Conservation (phyloP, 768 basidiomycete genomes). For the Mycena albidolilacea region DNA sequence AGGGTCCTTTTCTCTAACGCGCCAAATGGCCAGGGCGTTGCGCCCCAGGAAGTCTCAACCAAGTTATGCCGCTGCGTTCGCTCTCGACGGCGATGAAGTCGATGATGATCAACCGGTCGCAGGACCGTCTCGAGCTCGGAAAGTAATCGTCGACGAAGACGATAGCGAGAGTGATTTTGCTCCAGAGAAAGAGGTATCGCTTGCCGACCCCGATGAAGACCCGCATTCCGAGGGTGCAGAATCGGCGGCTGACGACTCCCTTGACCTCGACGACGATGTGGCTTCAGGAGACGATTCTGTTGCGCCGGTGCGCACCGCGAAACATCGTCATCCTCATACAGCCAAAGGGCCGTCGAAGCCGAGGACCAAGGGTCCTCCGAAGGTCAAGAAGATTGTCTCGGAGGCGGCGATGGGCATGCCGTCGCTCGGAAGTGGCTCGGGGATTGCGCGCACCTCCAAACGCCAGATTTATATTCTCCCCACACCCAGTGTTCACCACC, state of each 20-base stretch:
- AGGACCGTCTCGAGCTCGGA: constrained; percentile 57
- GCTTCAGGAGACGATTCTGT: constrained; percentile 42
- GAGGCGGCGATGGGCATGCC: constrained; percentile 31
- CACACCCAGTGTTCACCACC: constrained; percentile 77
- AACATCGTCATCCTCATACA: constrained; percentile 33
- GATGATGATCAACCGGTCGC: constrained; percentile 45
- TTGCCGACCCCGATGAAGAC: constrained; percentile 50
- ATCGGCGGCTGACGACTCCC: constrained; percentile 41
- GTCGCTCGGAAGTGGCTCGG: constrained; percentile 44
- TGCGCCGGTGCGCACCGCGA: constrained; percentile 23
- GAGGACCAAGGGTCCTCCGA: constrained; percentile 50
- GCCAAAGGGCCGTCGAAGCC: constrained; percentile 36
- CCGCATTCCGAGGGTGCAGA: constrained; percentile 45
- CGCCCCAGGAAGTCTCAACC: constrained; percentile 68
- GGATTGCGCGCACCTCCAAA: constrained; percentile 54
- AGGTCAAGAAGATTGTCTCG: constrained; percentile 36
- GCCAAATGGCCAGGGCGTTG: constrained; percentile 67
- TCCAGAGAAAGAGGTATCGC: constrained; percentile 55
- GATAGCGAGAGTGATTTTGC: constrained; percentile 73
- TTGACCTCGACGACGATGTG: constrained; percentile 39
- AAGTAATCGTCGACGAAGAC: constrained; percentile 45
- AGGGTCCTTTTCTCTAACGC: not conserved
- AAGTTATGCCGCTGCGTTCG: constrained; percentile 62
- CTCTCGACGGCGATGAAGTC: constrained; percentile 50
- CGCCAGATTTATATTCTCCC: constrained; percentile 73